Evolutionary conservation across 2,329 filamentous ascomycete genomes (phyloP).

Genomic region (Epichloe brachyelytri): DNA sequence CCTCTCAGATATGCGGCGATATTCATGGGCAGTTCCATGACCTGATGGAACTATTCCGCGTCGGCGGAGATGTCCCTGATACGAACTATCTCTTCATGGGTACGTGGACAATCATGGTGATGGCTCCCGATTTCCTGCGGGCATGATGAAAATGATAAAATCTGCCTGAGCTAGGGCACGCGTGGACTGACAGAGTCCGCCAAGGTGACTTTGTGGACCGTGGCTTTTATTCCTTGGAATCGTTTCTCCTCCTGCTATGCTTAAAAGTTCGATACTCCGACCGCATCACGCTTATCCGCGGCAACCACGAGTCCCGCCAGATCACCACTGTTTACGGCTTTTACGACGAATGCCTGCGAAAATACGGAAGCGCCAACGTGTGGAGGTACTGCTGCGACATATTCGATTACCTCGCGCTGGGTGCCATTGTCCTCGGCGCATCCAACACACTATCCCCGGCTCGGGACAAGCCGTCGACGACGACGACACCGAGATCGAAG

Average conservation of each 20-base stretch:
- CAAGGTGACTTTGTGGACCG: constrained; percentile 92
- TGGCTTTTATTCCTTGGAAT: constrained; percentile 95
- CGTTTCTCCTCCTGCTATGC: constrained; percentile 86
- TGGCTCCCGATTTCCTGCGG: too few species aligned
- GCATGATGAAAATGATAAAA: not conserved
- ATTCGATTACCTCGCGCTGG: constrained; percentile 90
- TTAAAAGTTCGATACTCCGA: constrained; percentile 96
- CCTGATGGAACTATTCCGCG: constrained; percentile 89
- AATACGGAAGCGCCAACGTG: constrained; percentile 93
- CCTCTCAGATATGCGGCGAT: constrained; percentile 71
- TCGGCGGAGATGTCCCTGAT: constrained; percentile 86
- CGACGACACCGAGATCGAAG: constrained; percentile 80
- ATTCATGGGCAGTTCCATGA: constrained; percentile 97
- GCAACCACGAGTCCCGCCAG: constrained; percentile 91
- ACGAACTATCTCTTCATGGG: constrained; percentile 98
- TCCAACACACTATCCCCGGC: constrained; percentile 42
- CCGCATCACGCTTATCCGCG: constrained; percentile 88
- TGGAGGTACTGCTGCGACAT: constrained; percentile 97
- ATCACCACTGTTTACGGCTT: constrained; percentile 97
- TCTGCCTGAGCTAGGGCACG: too few species aligned
- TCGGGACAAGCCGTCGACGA: constrained; percentile 42
- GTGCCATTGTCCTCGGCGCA: constrained; percentile 83
- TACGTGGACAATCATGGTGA: constrained; percentile 21
- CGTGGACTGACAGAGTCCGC: not conserved
- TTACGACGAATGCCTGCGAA: constrained; percentile 92